A percentile compares a stretch with the other conserved stretches of the same genome.
phyloP scores from a whole-genome alignment of 2,329 filamentous ascomycete species.

The Ophiognomonia clavigignenti-juglandacearum region DNA sequence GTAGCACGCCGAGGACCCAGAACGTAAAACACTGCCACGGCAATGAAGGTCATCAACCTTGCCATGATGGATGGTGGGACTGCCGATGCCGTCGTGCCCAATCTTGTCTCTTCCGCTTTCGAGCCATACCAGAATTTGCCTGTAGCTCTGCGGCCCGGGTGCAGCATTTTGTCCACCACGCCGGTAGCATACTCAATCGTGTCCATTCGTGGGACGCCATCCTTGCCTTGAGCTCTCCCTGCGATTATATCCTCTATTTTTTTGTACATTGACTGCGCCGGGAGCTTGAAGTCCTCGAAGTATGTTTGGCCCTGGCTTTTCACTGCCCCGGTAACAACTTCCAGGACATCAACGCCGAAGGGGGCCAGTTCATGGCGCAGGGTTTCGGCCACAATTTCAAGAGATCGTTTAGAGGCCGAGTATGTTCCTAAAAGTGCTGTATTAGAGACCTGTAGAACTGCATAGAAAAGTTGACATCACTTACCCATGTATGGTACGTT shows the following conservation, averaged over 20 bases:
- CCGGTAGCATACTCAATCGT: conserved; percentile 19
- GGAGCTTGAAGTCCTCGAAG: conserved; percentile 22
- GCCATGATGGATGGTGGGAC: conserved; percentile 15
- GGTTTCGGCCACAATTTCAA: conserved; percentile 23
- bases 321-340: conserved; percentile 23
- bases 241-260: conserved; percentile 18
- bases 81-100: conserved; percentile 18
- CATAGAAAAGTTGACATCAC: background rate
- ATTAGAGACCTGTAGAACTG: background rate
- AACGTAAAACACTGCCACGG: background rate
- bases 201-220: conserved; percentile 20
- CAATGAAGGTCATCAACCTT: background rate
- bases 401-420: conserved; percentile 23
- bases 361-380: conserved; percentile 23
- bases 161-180: conserved; percentile 18
- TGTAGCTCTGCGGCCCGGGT: conserved; percentile 11
- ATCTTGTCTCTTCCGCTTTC: conserved; percentile 17
- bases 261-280: conserved; percentile 20
- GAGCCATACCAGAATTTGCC: conserved; percentile 21
- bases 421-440: conserved; percentile 19
- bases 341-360: conserved; percentile 23
- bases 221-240: conserved; percentile 20
- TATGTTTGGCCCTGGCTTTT: conserved; percentile 19
- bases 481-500: conserved; percentile 24
- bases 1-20: background rate